Evolutionary conservation across 1,284 basidiomycete genomes (phyloP).

Genomic region (Austroboletus novae-zelandiae): DNA sequence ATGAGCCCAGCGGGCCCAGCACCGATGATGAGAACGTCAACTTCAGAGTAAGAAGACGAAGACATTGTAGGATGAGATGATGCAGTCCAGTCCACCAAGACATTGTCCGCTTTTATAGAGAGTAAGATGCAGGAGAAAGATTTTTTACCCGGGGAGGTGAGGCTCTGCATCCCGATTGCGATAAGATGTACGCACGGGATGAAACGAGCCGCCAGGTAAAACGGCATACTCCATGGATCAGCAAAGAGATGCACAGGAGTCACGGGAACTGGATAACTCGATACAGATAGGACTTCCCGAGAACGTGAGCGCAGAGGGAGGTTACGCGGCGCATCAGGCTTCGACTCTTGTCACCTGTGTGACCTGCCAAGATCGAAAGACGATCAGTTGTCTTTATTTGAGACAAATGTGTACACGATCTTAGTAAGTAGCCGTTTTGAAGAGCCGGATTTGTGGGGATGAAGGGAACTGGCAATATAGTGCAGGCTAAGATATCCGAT

Average conservation of each 20-base stretch:
- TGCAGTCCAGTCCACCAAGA: neutral
- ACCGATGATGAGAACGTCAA: conserved; percentile 58
- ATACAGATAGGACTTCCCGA: conserved; percentile 3
- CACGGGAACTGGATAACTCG: neutral
- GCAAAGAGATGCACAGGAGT: neutral
- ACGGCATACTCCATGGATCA: neutral
- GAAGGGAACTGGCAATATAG: neutral
- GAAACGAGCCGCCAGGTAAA: neutral
- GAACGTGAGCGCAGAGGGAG: neutral
- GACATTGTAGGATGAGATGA: neutral
- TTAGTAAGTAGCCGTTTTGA: neutral
- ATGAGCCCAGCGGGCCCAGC: conserved; percentile 61
- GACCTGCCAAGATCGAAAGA: neutral
- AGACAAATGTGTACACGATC: neutral
- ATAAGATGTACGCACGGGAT: neutral
- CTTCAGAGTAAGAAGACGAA: conserved; percentile 12
- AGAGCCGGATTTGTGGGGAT: too few relatives aligned
- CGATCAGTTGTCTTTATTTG: neutral
- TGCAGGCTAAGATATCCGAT: neutral
- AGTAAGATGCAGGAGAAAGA: neutral
- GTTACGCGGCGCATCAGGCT: neutral
- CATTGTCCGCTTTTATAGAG: conserved; percentile 2
- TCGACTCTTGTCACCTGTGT: neutral
- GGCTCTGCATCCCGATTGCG: neutral
- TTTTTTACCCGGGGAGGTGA: conserved; percentile 1